Conservation (phyloP, 1,284 basidiomycete species). For the Mycena sp. region DNA sequence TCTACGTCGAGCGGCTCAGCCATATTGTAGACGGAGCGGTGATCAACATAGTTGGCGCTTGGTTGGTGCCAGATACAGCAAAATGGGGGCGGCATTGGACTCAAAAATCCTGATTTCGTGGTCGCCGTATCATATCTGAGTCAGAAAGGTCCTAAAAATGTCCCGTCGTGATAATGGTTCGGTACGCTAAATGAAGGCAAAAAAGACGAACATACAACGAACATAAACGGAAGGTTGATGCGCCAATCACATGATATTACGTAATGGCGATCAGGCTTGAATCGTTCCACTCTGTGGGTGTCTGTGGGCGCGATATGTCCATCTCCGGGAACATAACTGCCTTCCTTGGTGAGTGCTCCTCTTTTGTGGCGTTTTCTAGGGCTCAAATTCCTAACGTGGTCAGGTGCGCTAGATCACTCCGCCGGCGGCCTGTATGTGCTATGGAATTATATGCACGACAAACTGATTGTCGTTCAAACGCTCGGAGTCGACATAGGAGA, state of each 20-base stretch:
- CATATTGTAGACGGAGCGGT: neutral
- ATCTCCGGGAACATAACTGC: conserved; percentile 8
- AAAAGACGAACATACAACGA: neutral
- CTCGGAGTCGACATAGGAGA: neutral
- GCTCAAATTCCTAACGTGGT: neutral
- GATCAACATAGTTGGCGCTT: conserved; percentile 7
- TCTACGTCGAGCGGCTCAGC: neutral
- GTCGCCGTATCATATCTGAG: neutral
- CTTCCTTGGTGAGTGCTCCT: neutral
- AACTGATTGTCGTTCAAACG: neutral
- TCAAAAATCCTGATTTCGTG: neutral
- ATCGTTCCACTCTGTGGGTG: conserved; percentile 7
- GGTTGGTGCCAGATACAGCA: neutral
- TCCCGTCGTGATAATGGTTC: neutral
- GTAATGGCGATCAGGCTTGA: no score
- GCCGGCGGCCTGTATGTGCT: neutral
- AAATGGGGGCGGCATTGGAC: neutral
- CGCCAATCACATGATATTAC: no score
- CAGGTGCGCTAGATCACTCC: neutral
- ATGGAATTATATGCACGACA: conserved; percentile 1
- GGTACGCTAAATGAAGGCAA: neutral
- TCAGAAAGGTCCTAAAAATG: neutral
- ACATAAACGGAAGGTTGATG: no score
- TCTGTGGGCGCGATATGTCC: conserved; percentile 2
- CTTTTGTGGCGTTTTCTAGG: neutral